Base-by-base conservation (phyloP, 768 basidiomycete species). In the Mycena pura region DNA sequence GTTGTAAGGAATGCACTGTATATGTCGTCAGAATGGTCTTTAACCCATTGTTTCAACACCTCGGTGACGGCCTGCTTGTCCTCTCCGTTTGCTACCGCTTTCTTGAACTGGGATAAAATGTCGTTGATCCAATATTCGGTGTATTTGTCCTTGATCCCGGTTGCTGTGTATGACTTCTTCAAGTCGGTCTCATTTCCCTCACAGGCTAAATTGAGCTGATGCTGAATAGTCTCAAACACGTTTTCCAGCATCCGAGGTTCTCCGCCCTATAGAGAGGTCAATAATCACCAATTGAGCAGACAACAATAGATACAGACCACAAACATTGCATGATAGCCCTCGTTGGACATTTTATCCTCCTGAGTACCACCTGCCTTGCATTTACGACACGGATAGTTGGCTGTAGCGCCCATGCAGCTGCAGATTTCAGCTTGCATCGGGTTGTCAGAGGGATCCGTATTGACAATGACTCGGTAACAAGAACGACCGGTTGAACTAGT, bases 351-450 rank as follows among this genome's bases (percentile, higher is more conserved):
- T 22, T 73, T 73, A 11, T 61, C 19, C 10, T 52, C 61, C 27
- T 68, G 50, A 2, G 47, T 66, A 0, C 73, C 69, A 6, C 75
- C 71, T 7, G 63, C 66, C 34, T 68, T 5, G 28, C 74, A n/a
- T n/a, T n/a, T n/a, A n/a, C n/a, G n/a, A 76, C 77, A 78, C 15
- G 66, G 68, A 9, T 62, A 56, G 27, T 77, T 78, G 2, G 73
- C 73, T 3, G 65, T 48, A 0, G 66, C 28, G 0, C 74, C 74
- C 40, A 68, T 71, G 15, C 77, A 74, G 5, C 66, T 65, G 17
- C 65, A 68, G 15, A 64, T 64, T 38, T 70, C 67, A 19, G 62
- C 56, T 36, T 71, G 70, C 69, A 73, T 71, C 0, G 69, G 73
- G 41, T 75, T 75, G 43, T 75, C 68, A 0, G 65, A 70, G 0